These are phyloP conservation scores for Onygena corvina DNA, from an alignment of 2,329 filamentous ascomycete genomes.

Conservation along the genomic window DNA sequence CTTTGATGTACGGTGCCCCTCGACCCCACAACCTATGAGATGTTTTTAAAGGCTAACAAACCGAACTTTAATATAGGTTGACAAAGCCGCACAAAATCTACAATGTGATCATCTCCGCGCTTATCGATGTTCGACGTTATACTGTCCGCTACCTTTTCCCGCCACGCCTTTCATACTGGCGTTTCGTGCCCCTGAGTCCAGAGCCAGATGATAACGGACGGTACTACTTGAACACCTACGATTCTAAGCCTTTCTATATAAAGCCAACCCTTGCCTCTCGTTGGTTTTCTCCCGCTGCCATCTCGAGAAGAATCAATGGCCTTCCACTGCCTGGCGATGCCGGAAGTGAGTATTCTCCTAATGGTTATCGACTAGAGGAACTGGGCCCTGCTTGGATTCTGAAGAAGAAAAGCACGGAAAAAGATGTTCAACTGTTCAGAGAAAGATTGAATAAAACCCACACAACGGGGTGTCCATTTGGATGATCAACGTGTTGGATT, in stretches of 20 bases:
- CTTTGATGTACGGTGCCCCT: constrained; percentile 45
- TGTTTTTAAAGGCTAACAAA: not conserved
- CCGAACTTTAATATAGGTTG: not conserved
- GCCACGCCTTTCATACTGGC: constrained; percentile 41
- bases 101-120: constrained; percentile 33
- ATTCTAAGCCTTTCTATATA: constrained; percentile 54
- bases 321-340: constrained; percentile 38
- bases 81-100: not conserved
- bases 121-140: constrained; percentile 42
- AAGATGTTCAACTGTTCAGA: not conserved
- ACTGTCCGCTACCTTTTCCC: constrained; percentile 47
- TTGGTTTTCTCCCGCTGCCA: constrained; percentile 45
- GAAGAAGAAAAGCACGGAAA: not conserved
- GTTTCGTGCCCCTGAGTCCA: constrained; percentile 31
- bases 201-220: constrained; percentile 44
- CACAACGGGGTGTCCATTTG: constrained; percentile 5
- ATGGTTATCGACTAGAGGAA: constrained; percentile 42
- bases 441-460: constrained; percentile 1
- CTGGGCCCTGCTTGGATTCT: constrained; percentile 43
- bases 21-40: not conserved
- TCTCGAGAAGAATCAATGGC: constrained; percentile 37
- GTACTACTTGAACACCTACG: constrained; percentile 41
- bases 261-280: constrained; percentile 47
- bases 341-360: constrained; percentile 35
- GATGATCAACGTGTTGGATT: not conserved